Base-by-base conservation (phyloP, 805 yeast species). In the Saccharomycopsis babjevae region DNA sequence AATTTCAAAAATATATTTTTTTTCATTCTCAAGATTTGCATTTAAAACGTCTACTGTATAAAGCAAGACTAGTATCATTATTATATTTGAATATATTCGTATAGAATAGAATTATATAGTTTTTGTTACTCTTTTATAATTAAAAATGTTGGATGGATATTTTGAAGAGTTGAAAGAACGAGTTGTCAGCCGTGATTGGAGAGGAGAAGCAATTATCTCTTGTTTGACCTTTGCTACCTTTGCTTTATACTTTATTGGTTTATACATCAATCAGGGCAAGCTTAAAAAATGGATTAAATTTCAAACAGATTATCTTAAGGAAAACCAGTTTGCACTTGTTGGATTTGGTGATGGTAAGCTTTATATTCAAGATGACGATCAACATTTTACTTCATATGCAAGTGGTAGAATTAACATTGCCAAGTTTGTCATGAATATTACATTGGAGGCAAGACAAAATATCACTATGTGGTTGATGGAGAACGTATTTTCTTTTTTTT, bases 321-420 rank as follows among this genome's bases (percentile, higher is more conserved):
- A 78, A 54, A 79, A 80, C 46, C 86, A 92, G 71, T 94, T 94
- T 71, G 82, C 78, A 68, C 91, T 87, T 70, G 92, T 86, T 62
- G 97, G 97, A 64, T 82, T 79, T 40, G 69, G 76, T 6, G 61
- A 69, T 46, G 74, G 73, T 25, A 71, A 76, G 61, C 73, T 83
- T 67, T 77, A 78, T 65, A 76, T 84, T 66, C 79, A 82, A 71
- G 96, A 87, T 69, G 80, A 83, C 57, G 75, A 84, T 30, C 84
- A 86, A 67, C 76, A 78, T 62, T 89, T 73, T 72, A 73, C 79
- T 16, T 77, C 88, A 42, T 94, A 89, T 71, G 96, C 97, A 52
- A 81, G 96, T 61, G 99, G 99, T 64, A 85, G 99, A 72, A 76
- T 83, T 62, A 86, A 89, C 71, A 79, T 94, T 63, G 83, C 83